A percentile compares a stretch with the other conserved stretches of the same genome.
Conservation (phyloP, 2,329 filamentous ascomycete genomes). For the Xylariaceae sp. region DNA sequence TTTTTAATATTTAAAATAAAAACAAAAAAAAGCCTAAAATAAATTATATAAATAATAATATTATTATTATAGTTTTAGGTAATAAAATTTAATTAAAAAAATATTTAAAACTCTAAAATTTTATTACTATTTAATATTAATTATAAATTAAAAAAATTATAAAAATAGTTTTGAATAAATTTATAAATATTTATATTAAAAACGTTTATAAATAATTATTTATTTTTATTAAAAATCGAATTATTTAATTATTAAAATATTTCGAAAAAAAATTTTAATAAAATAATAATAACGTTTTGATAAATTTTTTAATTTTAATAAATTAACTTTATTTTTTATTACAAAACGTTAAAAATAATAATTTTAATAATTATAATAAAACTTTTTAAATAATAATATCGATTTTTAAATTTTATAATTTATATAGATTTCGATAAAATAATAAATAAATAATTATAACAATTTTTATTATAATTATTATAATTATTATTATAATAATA, state of each 20-base stretch:
- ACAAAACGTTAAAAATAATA: not conserved
- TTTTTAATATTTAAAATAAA: too few relatives aligned
- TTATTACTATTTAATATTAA: not conserved
- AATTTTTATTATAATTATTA: not conserved
- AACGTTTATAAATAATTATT: not conserved
- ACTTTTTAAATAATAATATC: not conserved
- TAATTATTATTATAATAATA: not conserved
- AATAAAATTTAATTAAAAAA: not conserved
- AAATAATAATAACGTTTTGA: not conserved
- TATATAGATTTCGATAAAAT: not conserved
- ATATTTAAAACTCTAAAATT: not conserved
- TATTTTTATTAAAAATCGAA: not conserved
- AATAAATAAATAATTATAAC: not conserved
- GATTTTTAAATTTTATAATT: too few relatives aligned
- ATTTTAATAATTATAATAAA: not conserved
- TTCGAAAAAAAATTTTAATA: not conserved
- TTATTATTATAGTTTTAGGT: not conserved
- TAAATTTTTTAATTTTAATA: not conserved
- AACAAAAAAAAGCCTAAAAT: too few relatives aligned
- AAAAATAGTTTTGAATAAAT: not conserved
- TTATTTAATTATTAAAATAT: not conserved
- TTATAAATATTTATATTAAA: not conserved
- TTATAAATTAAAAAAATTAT: not conserved
- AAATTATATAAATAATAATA: too few relatives aligned
- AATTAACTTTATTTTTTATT: not conserved